Base-by-base conservation (phyloP, 1,284 basidiomycete species). In the Cystobasidium slooffiae region DNA sequence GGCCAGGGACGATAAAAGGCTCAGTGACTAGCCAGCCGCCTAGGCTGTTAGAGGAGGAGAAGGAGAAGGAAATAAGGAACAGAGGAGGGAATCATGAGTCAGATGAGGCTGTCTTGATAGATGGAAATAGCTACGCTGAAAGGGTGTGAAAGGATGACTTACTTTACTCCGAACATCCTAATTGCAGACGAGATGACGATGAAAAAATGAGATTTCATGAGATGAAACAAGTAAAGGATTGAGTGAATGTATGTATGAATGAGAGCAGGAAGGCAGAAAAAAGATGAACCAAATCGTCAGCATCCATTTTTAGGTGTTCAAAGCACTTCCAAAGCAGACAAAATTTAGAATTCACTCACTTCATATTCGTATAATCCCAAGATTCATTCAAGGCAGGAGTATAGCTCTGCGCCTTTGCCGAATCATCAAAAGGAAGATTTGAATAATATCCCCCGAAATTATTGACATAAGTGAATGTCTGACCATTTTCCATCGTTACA, bases 1-100 rank as follows among this genome's bases (percentile, higher is more conserved):
- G 86, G 47, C 87, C 88, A 6, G 94, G 93, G 5, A 87, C 84
- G 82, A 93, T 87, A 82, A 96, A 94, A 44, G 95, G 95, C 85
- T 97, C 95, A 1, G 91, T 88, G 52, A 89, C 88, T 72, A 97
- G 87, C 91, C 96, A 94, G 55, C 95, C 95, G 76, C 94, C 94
- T 58, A 80, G 81, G 82, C 69, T 72, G 68, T 39, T 16, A n/a
- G 31, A n/a, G n/a, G n/a, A n/a, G n/a, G n/a, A n/a, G n/a, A n/a
- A n/a, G n/a, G n/a, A n/a, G n/a, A 24, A 43, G 24, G 41, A 52
- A 14, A 22, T 24, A 43, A 20, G 37, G 39, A 59, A 6, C 10
- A 66, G 18, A 52, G 18, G 22, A 8, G 39, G n/a, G n/a, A n/a
- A n/a, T n/a, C n/a, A n/a, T n/a, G n/a, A n/a, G n/a, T n/a, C n/a